Evolutionary conservation across 202 grass and related monocot species (phyloP).

Genomic region (Panicum hallii): DNA sequence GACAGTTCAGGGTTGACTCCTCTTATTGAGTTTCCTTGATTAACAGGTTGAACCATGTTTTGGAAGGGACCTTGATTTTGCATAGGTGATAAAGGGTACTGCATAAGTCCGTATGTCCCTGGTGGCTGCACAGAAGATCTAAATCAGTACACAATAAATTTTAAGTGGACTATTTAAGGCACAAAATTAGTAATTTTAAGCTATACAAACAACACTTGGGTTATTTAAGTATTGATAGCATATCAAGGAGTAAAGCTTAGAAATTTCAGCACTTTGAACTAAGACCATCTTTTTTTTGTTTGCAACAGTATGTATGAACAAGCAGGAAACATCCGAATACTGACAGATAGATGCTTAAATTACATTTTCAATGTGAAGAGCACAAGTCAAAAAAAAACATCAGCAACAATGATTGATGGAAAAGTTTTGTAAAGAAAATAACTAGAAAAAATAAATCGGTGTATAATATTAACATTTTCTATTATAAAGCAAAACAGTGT

Average conservation of each 20-base stretch:
- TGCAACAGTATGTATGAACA: constrained; percentile 6
- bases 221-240: not conserved
- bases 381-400: not conserved
- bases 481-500: constrained; percentile 4
- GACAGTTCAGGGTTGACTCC: constrained; percentile 76
- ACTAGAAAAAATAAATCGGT: not conserved
- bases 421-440: not conserved
- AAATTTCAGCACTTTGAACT: not conserved
- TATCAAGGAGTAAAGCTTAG: not conserved
- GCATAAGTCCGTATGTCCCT: constrained; percentile 87
- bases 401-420: not conserved
- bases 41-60: constrained; percentile 73
- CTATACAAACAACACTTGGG: not conserved
- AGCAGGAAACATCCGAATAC: not conserved
- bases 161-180: not conserved
- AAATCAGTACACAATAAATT: constrained; percentile 8
- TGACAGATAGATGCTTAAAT: not conserved
- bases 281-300: not conserved
- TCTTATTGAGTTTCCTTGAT: constrained; percentile 69
- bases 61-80: constrained; percentile 90
- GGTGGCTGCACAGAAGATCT: constrained; percentile 61
- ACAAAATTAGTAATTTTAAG: not conserved
- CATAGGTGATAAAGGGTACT: constrained; percentile 85
- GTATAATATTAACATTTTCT: not conserved
- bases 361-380: not conserved